Evolutionary conservation across 208 protist species (phyloP).

Genomic region (Leishmania martiniquensis): DNA sequence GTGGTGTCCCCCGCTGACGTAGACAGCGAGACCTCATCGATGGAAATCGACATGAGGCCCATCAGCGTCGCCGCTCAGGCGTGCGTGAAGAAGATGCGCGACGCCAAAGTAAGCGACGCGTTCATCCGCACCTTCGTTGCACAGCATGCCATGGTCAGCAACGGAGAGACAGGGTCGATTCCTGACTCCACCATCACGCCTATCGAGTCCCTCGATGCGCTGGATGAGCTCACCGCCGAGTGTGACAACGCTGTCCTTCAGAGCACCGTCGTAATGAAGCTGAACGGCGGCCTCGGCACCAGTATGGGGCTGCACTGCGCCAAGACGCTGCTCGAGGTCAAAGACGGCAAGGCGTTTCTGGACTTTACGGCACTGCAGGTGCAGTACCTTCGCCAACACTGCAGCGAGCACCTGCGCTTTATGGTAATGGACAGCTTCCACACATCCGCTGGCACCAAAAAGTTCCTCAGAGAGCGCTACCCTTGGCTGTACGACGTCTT

Average conservation of each 20-base stretch:
- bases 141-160: slow-evolving; percentile 57
- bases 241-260: slow-evolving; percentile 43
- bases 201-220: slow-evolving; percentile 41
- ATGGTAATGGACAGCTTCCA: slow-evolving; percentile 99
- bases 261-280: slow-evolving; percentile 97
- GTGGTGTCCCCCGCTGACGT: background rate
- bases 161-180: slow-evolving; percentile 56
- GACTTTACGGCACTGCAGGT: slow-evolving; percentile 97
- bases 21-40: background rate
- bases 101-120: slow-evolving; percentile 51
- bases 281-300: slow-evolving; percentile 97
- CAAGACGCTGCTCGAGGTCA: slow-evolving; percentile 94
- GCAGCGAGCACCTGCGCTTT: slow-evolving; percentile 92
- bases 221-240: slow-evolving; percentile 39
- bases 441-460: slow-evolving; percentile 94
- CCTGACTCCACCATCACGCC: slow-evolving; percentile 53
- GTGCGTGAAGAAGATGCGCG: slow-evolving; percentile 75
- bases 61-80: slow-evolving; percentile 50
- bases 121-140: slow-evolving; percentile 70
- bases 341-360: slow-evolving; percentile 96
- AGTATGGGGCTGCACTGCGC: slow-evolving; percentile 88
- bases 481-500: slow-evolving; percentile 49
- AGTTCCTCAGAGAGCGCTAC: slow-evolving; percentile 62
- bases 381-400: slow-evolving; percentile 89
- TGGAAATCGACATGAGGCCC: slow-evolving; percentile 26